These are phyloP conservation scores for Fusarium caatingaense DNA, from an alignment of 2,329 filamentous ascomycete species.

Conservation along the genomic window DNA sequence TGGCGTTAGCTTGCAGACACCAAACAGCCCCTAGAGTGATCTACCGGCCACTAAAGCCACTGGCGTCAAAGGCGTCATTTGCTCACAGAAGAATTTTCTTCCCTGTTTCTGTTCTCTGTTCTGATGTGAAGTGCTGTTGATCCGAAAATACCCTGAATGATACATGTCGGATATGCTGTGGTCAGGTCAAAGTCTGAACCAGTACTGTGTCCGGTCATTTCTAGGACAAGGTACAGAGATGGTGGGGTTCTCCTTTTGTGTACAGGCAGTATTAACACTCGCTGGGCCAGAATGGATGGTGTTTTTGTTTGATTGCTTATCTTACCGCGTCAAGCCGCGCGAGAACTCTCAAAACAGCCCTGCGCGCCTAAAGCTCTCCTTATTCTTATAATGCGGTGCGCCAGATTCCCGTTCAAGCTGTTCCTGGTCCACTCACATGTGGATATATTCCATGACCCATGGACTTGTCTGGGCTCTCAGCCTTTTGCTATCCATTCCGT, in stretches of 20 bases:
- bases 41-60: slow-evolving; percentile 1
- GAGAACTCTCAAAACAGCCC: not conserved
- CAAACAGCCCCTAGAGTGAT: slow-evolving; percentile 5
- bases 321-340: not conserved
- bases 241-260: not conserved
- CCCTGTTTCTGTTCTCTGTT: not conserved
- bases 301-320: not conserved
- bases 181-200: not conserved
- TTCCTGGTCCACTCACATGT: not conserved
- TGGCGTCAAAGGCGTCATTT: slow-evolving; percentile 2
- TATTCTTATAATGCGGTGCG: not conserved
- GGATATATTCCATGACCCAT: not conserved
- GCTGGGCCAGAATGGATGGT: not conserved
- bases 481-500: not conserved
- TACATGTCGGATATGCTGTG: not conserved
- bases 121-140: not conserved
- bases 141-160: not conserved
- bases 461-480: not conserved
- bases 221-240: not conserved
- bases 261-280: not conserved
- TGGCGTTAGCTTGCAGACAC: slow-evolving; percentile 21
- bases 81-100: not conserved
- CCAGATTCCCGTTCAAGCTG: not conserved
- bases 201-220: not conserved
- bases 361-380: not conserved